Base-by-base conservation (phyloP, 2,329 filamentous ascomycete species). In the Phyllachora maydis region DNA sequence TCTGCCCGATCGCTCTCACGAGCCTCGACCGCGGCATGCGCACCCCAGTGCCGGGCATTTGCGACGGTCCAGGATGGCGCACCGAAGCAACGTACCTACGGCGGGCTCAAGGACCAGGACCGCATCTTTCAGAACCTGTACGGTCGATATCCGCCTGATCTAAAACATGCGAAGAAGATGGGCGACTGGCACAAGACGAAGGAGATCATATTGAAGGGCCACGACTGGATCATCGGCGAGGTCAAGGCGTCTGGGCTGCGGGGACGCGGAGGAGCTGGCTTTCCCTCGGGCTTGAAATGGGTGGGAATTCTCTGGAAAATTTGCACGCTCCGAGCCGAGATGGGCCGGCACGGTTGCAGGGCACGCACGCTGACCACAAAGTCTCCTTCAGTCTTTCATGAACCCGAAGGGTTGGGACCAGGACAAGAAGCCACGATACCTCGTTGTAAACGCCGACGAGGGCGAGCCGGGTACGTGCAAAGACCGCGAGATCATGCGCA, bases 381-480 rank as follows among this genome's bases (percentile, higher is more conserved):
- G 4, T 16, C 16, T 7, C 8, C 19, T 19, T 19, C 42, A 91
- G 82, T 93, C 83, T 23, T 98, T 98, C 54, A 98, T 98, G 88
- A 98, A 98, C 64, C 83, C 85, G 63, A 93, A 93, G 56, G 88
- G 82, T 41, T 98, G 88, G 88, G 85, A 98, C 42, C 91, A 98
- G 57, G 88, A 95, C 49, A 75, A 53, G 40, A 91, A 91, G 55
- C 88, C 88, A 35, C 73, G 88, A 42, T 98, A 98, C 46, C 62
- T 98, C 26, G 85, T 98, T 31, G 81, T 98, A 57, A 98, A 98
- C 45, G 88, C 88, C 36, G 88, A 98, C 49, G 88, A 98, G 59
- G 88, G 88, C 43, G 88, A 98, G 55, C 88, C 88, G 15, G 88
- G 88, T 50, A 98, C 88, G 25, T 98, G 88, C 72, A 98, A 98